phyloP scores from a whole-genome alignment of 129 eudicot genomes.

The Arctium minus region DNA sequence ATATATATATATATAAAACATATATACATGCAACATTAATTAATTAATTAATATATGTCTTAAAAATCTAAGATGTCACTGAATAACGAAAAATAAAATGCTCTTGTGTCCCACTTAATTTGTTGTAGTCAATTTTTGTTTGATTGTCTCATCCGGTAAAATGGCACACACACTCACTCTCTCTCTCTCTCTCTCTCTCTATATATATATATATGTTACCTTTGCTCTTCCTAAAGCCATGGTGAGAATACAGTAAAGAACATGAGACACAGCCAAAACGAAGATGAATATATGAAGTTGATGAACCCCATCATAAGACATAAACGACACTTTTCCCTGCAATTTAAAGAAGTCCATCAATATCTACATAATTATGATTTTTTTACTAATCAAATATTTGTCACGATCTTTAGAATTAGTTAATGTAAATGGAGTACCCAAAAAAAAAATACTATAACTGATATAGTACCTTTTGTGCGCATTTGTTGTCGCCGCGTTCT shows the following conservation, averaged over 20 bases:
- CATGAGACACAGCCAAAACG: constrained; percentile 60
- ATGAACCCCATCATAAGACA: constrained; percentile 18
- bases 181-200: too few relatives aligned
- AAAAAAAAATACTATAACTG: too few relatives aligned
- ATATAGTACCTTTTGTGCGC: constrained; percentile 35
- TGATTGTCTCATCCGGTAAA: too few relatives aligned
- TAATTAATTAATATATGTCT: too few relatives aligned
- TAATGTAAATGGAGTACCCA: too few relatives aligned
- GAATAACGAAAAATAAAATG: too few relatives aligned
- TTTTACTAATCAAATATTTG: not conserved
- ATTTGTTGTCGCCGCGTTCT: constrained; percentile 28
- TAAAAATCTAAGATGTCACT: too few relatives aligned
- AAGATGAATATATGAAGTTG: constrained; percentile 76
- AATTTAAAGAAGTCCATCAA: not conserved
- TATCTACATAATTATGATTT: not conserved
- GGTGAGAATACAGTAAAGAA: constrained; percentile 47
- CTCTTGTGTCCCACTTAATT: too few relatives aligned
- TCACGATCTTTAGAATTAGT: too few relatives aligned
- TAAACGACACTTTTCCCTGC: constrained; percentile 72
- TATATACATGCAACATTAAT: not conserved
- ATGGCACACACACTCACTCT: too few relatives aligned
- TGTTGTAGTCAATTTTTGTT: too few relatives aligned
- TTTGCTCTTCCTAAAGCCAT: constrained; percentile 55
- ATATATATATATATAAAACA: constrained; percentile 11
- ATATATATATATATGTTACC: constrained; percentile 23